Evolutionary conservation across 2,329 filamentous ascomycete species (phyloP).

Genomic region (Clarireedia hainanense): DNA sequence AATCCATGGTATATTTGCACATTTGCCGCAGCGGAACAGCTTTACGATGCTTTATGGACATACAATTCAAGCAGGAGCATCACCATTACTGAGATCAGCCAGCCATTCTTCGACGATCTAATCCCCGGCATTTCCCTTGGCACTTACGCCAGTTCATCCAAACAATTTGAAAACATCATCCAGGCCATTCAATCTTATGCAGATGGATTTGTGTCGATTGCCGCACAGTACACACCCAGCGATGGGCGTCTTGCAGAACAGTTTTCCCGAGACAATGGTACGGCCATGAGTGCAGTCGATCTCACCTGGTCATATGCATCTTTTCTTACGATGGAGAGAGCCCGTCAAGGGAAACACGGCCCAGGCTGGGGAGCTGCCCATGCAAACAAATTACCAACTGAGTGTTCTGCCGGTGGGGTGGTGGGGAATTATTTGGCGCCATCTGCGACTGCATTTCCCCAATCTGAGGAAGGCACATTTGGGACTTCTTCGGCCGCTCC

Average conservation of each 20-base stretch:
- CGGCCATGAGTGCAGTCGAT: conserved; percentile 53
- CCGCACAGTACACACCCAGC: conserved; percentile 41
- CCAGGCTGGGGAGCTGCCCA: conserved; percentile 43
- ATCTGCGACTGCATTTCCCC: background rate
- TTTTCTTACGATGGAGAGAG: conserved; percentile 52
- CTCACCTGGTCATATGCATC: conserved; percentile 68
- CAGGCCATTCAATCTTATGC: conserved; percentile 55
- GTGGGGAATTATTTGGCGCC: background rate
- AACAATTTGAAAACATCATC: conserved; percentile 41
- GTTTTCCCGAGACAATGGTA: conserved; percentile 46
- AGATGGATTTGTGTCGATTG: conserved; percentile 44
- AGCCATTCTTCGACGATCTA: conserved; percentile 64
- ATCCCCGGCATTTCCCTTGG: conserved; percentile 49
- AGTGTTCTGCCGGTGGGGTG: background rate
- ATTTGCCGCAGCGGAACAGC: conserved; percentile 41
- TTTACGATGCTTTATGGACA: conserved; percentile 59
- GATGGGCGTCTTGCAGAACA: conserved; percentile 61
- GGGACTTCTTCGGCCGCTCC: background rate
- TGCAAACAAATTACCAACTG: conserved; percentile 17
- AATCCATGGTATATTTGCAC: conserved; percentile 65
- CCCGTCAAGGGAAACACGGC: conserved; percentile 46
- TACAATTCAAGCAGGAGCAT: conserved; percentile 59
- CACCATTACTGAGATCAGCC: conserved; percentile 52
- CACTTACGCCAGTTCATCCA: conserved; percentile 55
- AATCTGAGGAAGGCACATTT: conserved; percentile 1